Evolutionary conservation across 352 stramenopile species (phyloP), one percentile per base, ranked within the genome.

Genomic region (Phytophthora fragariae): DNA sequence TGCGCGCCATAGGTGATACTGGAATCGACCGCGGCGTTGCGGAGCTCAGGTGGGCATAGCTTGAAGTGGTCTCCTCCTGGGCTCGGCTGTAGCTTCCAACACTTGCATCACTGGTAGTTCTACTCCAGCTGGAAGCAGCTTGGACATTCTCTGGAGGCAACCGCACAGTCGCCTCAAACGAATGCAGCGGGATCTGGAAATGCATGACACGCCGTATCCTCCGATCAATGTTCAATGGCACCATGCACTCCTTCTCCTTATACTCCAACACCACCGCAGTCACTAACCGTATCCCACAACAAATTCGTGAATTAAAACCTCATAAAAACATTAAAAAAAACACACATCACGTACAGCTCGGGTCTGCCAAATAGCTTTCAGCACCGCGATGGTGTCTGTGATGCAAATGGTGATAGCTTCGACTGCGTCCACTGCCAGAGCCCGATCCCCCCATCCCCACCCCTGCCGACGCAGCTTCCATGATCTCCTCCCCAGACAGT

Each of bases 201-300:
- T 97, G 90, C 90, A 97, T 97, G 57, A 95, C 88, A 19, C 90
- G 88, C 52, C 92, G 89, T 85, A 97, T 97, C 71, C 90, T 85
- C 46, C 84, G 77, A 71, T 95, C 93, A 73, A 96, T 95, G 67
- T 88, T 93, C 50, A 80, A 83, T 29, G 89, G 86, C 62, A 97
- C 84, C 71, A 89, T 87, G 69, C 81, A 88, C 58, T 97, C 89
- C 56, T 96, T 97, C 58, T 95, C 89, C 21, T 90, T 87, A 61
- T 97, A 97, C 59, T 95, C 89, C 15, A 97, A 75, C 62, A 97
- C 90, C 5, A 97, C 88, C 5, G 90, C 90, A 1, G 87, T 93
- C 61, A 96, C 88, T 95, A 49, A 9, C 14, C 7, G 52, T 49
- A 24, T 47, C 14, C 14, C 35, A 41, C 35, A 41, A 35, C 31